phyloP scores from a whole-genome alignment of 1,284 basidiomycete species.

The Ganoderma leucocontextum region DNA sequence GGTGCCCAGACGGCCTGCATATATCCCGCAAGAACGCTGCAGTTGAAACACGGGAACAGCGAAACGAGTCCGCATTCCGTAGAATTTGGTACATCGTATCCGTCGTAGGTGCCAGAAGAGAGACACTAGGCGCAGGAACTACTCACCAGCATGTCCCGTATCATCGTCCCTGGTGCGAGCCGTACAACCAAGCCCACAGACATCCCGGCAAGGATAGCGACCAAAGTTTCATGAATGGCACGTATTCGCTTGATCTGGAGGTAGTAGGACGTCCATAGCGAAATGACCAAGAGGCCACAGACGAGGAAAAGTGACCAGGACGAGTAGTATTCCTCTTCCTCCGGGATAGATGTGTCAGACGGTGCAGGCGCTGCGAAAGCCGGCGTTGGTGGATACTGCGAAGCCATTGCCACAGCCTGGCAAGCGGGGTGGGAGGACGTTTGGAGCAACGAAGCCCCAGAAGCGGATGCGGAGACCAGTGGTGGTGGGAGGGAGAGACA shows the following conservation, averaged over 20 bases:
- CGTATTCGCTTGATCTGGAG: conserved; percentile 97
- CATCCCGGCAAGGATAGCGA: conserved; percentile 97
- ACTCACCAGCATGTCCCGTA: conserved; percentile 96
- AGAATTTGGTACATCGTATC: background rate
- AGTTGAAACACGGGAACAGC: background rate
- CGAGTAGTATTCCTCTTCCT: conserved; percentile 91
- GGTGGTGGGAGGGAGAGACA: conserved; percentile 24
- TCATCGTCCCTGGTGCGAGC: conserved; percentile 91
- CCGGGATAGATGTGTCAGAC: conserved; percentile 52
- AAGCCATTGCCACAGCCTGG: conserved; percentile 25
- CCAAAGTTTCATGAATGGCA: conserved; percentile 95
- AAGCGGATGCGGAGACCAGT: conserved; percentile 8
- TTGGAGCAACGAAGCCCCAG: conserved; percentile 31
- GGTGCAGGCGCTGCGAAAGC: conserved; percentile 33
- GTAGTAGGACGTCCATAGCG: conserved; percentile 97
- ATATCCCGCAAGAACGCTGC: background rate
- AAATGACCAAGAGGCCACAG: conserved; percentile 92
- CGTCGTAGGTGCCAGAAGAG: background rate
- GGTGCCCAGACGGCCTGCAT: conserved; percentile 4
- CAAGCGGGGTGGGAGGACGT: conserved; percentile 5
- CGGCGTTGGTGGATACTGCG: conserved; percentile 27
- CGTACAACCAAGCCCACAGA: conserved; percentile 92
- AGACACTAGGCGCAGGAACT: background rate
- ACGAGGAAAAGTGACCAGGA: conserved; percentile 96
- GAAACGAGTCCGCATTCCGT: background rate